These are phyloP conservation scores for Macadamia integrifolia DNA, from an alignment of 164 flowering plant species.

Conservation along the genomic window DNA sequence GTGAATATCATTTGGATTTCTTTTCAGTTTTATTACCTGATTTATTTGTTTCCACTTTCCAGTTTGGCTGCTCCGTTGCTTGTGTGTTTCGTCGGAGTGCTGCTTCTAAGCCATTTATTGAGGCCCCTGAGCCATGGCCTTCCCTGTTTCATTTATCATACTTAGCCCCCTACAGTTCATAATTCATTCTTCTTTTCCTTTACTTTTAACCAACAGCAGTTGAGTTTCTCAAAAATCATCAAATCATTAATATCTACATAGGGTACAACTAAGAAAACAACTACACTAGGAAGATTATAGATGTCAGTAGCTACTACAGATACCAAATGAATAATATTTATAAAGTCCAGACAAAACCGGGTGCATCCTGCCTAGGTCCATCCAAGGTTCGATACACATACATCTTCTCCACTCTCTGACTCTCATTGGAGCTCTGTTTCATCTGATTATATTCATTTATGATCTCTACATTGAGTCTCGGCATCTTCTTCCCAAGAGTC, in stretches of 20 bases:
- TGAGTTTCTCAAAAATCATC: too few relatives aligned
- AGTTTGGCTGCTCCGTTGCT: too few relatives aligned
- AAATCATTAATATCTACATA: too few relatives aligned
- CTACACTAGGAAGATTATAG: too few relatives aligned
- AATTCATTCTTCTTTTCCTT: not conserved
- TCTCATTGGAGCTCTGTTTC: constrained; percentile 31
- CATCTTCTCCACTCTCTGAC: constrained; percentile 68
- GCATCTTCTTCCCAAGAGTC: constrained; percentile 62
- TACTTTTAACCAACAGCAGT: too few relatives aligned
- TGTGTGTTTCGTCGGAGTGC: too few relatives aligned
- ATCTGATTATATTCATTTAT: constrained; percentile 47
- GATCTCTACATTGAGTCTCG: constrained; percentile 80
- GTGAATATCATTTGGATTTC: too few relatives aligned
- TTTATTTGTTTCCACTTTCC: too few relatives aligned
- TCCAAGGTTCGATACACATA: constrained; percentile 70
- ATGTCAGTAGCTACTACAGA: too few relatives aligned
- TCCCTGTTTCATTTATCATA: too few relatives aligned
- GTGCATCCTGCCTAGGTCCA: constrained; percentile 70
- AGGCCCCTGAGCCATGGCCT: not conserved
- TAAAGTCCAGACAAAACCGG: constrained; percentile 63
- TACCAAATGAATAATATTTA: constrained; percentile 13
- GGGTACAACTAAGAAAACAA: too few relatives aligned
- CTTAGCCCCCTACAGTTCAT: not conserved
- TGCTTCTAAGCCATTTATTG: too few relatives aligned
- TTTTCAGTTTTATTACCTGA: not conserved